Evolutionary conservation across 495 filamentous ascomycete species (phyloP), one percentile per base, ranked within the genome.

Genomic region (Amphirosellinia nigrospora): DNA sequence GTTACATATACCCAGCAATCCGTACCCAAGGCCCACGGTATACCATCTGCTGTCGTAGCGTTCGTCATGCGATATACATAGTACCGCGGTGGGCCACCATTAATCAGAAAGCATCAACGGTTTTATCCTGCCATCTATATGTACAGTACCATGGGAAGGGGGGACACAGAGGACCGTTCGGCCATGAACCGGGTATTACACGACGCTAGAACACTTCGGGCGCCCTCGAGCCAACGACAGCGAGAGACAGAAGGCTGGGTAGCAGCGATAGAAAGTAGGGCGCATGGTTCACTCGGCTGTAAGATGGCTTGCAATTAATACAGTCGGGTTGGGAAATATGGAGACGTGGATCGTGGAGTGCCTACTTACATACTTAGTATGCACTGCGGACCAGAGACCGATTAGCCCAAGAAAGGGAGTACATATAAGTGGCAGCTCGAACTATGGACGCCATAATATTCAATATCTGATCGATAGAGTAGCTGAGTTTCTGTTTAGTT

Each of bases 181-280:
- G 72, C 72, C 72, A 64, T 50, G 43, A 50, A 64, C 61, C 41
- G 43, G 46, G 63, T 52, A 52, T 46, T 64, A 36, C 55, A 34
- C 55, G 19, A 58, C 55, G 21, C 55, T 58, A 64, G 61, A 50
- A 30, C 16, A 21, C 26, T 45, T 64, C 61, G n/a, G 43, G 34
- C 32, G 21, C 63, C 8, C 15, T 39, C 15, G 30, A 68, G 65
- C 38, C 41, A 68, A 62, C 56, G 32, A 23, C 45, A 69, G 66
- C 16, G 34, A 23, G 58, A 50, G 43, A 62, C 56, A 36, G 53
- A 60, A 39, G 56, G 66, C 56, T 62, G 56, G 56, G 66, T 69
- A 39, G 45, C 28, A 69, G 39, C 36, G 34, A 48, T 21, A 69
- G 16, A 62, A 62, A 53, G 58, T 62, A 62, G 56, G 56, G 58